These are phyloP conservation scores for Hsuehochloa calcarea DNA, from an alignment of 176 grass and related monocot genomes.

Conservation along the genomic window DNA sequence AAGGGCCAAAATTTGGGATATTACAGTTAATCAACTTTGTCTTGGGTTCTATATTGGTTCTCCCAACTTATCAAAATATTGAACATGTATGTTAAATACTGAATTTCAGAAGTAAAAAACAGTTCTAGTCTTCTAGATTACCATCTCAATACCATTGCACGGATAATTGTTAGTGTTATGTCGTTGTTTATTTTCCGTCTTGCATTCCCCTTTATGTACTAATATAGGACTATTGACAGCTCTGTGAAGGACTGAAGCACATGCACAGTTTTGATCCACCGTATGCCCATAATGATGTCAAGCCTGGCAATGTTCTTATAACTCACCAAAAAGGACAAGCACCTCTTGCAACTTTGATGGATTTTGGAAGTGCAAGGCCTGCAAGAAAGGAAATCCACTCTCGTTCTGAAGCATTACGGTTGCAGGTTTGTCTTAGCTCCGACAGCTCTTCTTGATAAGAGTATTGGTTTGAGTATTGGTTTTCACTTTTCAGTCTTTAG, in stretches of 20 bases:
- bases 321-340: conserved; percentile 62
- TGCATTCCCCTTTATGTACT: conserved; percentile 5
- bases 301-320: conserved; percentile 91
- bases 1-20: too few species aligned
- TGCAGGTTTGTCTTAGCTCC: conserved; percentile 59
- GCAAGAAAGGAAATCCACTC: conserved; percentile 82
- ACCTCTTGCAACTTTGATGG: conserved; percentile 85
- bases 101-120: too few species aligned
- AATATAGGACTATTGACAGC: conserved; percentile 41
- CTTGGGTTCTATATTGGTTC: too few species aligned
- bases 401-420: conserved; percentile 71
- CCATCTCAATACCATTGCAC: neutral
- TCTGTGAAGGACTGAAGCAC: conserved; percentile 90
- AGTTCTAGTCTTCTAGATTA: too few species aligned
- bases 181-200: neutral
- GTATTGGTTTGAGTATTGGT: neutral
- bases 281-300: conserved; percentile 96
- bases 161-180: neutral
- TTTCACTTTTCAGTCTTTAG: neutral
- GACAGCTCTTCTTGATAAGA: neutral
- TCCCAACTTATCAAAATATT: too few species aligned
- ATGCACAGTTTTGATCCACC: conserved; percentile 93
- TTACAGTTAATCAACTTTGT: too few species aligned
- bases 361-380: conserved; percentile 87
- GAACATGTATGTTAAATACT: too few species aligned